Evolutionary conservation across 148 eudicot genomes (phyloP).

Genomic region (Nyssa sinensis): DNA sequence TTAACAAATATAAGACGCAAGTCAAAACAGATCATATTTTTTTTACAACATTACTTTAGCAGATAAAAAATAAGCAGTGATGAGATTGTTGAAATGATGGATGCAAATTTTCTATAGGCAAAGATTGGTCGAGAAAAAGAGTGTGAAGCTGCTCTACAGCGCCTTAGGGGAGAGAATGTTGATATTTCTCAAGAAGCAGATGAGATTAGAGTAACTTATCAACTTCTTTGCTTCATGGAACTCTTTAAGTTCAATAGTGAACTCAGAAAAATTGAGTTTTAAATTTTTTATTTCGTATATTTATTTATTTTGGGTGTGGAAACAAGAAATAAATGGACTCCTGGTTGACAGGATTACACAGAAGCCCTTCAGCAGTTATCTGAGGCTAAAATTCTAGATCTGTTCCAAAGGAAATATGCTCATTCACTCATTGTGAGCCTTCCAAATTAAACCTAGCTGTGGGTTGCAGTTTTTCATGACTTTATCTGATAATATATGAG

Average conservation of each 20-base stretch:
- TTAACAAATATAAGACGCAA: background rate
- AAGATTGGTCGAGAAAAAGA: slow-evolving; percentile 26
- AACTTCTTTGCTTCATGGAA: background rate
- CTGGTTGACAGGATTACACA: slow-evolving; percentile 39
- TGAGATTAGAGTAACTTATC: background rate
- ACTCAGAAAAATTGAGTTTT: background rate
- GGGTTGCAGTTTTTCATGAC: background rate
- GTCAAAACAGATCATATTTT: background rate
- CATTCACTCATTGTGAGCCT: slow-evolving; percentile 40
- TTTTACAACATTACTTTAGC: background rate
- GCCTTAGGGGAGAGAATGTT: slow-evolving; percentile 38
- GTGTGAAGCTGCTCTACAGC: slow-evolving; percentile 31
- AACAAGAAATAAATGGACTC: background rate
- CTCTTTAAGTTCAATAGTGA: background rate
- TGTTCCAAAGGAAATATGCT: slow-evolving; percentile 53
- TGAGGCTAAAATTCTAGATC: slow-evolving; percentile 25
- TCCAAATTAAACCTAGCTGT: background rate
- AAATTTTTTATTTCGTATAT: background rate
- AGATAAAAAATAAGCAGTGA: background rate
- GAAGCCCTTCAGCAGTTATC: slow-evolving; percentile 27
- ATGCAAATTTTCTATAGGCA: slow-evolving; percentile 21
- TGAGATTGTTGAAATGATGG: background rate
- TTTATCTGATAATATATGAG: background rate
- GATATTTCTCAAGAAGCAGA: slow-evolving; percentile 24
- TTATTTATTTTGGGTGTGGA: background rate